Conservation (phyloP, 768 basidiomycete species). For the Auriscalpium microsporum region DNA sequence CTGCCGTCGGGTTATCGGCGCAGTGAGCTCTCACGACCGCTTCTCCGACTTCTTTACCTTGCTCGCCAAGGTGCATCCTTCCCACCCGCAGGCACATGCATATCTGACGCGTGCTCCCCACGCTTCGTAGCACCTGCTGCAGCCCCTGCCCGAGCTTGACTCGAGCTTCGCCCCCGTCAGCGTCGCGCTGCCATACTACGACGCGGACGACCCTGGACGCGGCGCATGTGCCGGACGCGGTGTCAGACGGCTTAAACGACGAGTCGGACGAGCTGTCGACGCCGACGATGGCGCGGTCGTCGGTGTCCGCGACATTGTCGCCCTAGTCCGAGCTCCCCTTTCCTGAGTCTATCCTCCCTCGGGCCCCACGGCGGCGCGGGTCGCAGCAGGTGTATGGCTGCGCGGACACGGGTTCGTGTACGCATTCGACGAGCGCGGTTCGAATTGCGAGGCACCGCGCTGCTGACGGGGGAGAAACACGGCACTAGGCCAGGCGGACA, state of each 20-base stretch:
- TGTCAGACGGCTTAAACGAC: slow-evolving; percentile 81
- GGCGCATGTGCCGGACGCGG: too few species aligned
- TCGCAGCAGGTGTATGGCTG: slow-evolving; percentile 50
- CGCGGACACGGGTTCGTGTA: slow-evolving; percentile 51
- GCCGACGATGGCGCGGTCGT: slow-evolving; percentile 48
- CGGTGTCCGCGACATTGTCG: slow-evolving; percentile 39
- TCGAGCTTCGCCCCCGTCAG: slow-evolving; percentile 27
- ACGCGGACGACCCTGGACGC: too few species aligned
- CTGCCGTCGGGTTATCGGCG: too few species aligned
- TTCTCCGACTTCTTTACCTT: too few species aligned
- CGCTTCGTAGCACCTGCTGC: slow-evolving; percentile 23
- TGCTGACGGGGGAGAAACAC: too few species aligned
- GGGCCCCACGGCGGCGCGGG: slow-evolving; percentile 40
- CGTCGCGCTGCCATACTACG: slow-evolving; percentile 56
- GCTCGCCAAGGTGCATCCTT: too few species aligned
- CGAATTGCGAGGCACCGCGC: too few species aligned
- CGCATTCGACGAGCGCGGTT: too few species aligned
- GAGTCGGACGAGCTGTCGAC: slow-evolving; percentile 68
- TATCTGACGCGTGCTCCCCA: too few species aligned
- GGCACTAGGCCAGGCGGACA: too few species aligned
- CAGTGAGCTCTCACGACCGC: too few species aligned
- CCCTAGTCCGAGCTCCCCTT: slow-evolving; percentile 28
- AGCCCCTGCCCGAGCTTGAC: slow-evolving; percentile 31
- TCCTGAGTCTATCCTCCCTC: slow-evolving; percentile 40
- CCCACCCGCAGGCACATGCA: too few species aligned